phyloP scores from a whole-genome alignment of 805 yeast species.

The Yarrowia keelungensis region DNA sequence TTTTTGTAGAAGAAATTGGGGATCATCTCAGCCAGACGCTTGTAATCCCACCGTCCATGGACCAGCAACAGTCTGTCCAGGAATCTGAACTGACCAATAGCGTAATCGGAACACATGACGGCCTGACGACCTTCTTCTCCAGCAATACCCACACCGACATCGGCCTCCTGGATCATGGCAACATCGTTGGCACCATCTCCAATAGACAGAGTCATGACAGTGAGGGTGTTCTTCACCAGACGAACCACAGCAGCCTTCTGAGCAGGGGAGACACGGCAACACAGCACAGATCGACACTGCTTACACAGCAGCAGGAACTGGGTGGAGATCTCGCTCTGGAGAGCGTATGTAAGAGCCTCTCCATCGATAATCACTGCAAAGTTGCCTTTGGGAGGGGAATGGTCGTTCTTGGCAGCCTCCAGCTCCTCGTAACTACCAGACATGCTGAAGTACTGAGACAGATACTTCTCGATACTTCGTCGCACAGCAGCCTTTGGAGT shows the following conservation, averaged over 20 bases:
- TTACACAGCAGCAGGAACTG: conserved; percentile 76
- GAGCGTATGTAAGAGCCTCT: conserved; percentile 63
- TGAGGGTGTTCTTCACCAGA: conserved; percentile 67
- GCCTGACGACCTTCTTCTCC: conserved; percentile 91
- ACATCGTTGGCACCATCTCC: conserved; percentile 92
- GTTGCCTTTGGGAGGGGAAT: conserved; percentile 64
- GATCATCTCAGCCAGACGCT: conserved; percentile 76
- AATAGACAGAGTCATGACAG: conserved; percentile 80
- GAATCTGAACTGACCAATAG: conserved; percentile 79
- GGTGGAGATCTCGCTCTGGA: conserved; percentile 55
- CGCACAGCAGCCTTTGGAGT: conserved; percentile 44
- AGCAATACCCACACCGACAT: conserved; percentile 85
- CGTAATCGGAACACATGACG: conserved; percentile 85
- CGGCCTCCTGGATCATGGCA: conserved; percentile 87
- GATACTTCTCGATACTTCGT: conserved; percentile 55
- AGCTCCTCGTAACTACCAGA: conserved; percentile 57
- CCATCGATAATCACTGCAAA: conserved; percentile 79
- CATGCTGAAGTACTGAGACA: conserved; percentile 60
- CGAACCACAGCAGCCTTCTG: conserved; percentile 80
- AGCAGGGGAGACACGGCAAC: conserved; percentile 87
- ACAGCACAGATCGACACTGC: conserved; percentile 76
- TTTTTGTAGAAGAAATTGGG: conserved; percentile 84
- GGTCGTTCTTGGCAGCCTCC: conserved; percentile 63
- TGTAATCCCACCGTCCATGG: conserved; percentile 85
- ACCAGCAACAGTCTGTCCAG: conserved; percentile 69